These are phyloP conservation scores for Smallanthus sonchifolius DNA, from an alignment of 129 eudicot species.

Conservation along the genomic window DNA sequence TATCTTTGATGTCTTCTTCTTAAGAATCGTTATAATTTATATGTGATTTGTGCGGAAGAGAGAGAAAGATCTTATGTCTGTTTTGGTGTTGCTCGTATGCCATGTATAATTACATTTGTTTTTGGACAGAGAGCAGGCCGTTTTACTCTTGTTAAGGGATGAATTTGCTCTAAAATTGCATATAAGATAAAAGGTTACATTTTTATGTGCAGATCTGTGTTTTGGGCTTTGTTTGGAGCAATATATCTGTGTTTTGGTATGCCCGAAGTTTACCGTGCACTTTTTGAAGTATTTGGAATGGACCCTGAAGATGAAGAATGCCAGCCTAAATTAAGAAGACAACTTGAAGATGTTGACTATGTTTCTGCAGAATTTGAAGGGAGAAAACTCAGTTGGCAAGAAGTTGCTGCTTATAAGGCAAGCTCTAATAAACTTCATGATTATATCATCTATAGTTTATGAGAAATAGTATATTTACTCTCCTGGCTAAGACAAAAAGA, in stretches of 20 bases:
- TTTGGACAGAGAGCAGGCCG: neutral
- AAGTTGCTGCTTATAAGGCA: conserved; percentile 91
- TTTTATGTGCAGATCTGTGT: conserved; percentile 65
- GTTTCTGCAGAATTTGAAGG: conserved; percentile 95
- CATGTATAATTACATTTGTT: neutral
- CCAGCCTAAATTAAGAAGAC: conserved; percentile 87
- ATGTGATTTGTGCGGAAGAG: neutral
- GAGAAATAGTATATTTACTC: conserved; percentile 1
- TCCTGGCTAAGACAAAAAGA: neutral
- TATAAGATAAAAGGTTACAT: neutral
- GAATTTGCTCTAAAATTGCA: neutral
- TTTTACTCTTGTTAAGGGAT: neutral
- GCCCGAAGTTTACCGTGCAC: conserved; percentile 98
- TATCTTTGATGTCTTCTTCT: neutral
- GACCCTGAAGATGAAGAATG: conserved; percentile 98
- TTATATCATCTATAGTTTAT: conserved; percentile 5
- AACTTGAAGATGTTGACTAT: conserved; percentile 96
- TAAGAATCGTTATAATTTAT: neutral
- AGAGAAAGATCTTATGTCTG: neutral
- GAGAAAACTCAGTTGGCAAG: conserved; percentile 87
- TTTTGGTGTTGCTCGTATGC: neutral
- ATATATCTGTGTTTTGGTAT: conserved; percentile 91
- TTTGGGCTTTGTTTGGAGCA: conserved; percentile 97
- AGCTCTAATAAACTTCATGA: conserved; percentile 13
- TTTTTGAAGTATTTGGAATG: conserved; percentile 97